Percentiles rank a stretch among this genome's conserved stretches.
phyloP scores from a whole-genome alignment of 169 alveolate genomes.

The Ichthyophthirius multifiliis region DNA sequence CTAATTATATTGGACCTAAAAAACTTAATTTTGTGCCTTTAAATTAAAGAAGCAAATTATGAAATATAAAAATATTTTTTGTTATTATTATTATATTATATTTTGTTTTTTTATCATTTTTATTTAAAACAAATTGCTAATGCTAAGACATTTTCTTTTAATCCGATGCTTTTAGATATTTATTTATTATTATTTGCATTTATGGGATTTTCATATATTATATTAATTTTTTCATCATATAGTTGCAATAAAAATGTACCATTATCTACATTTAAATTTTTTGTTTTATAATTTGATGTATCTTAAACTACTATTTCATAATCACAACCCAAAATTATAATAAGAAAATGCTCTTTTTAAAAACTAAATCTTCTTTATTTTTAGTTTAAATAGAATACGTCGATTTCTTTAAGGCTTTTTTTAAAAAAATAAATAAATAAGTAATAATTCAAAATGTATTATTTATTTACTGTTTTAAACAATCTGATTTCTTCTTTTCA shows the following conservation, averaged over 20 bases:
- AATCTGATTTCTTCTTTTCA: neutral
- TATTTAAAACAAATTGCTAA: too few relatives aligned
- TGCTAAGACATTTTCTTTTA: too few relatives aligned
- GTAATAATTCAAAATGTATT: neutral
- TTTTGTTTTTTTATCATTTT: too few relatives aligned
- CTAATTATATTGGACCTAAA: constrained; percentile 68
- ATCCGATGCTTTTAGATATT: too few relatives aligned
- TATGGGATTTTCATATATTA: neutral
- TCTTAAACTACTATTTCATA: neutral
- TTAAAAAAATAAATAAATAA: neutral
- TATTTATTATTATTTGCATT: too few relatives aligned
- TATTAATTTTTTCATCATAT: neutral
- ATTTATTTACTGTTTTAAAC: neutral
- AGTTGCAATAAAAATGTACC: neutral
- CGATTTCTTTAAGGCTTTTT: neutral
- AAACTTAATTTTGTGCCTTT: constrained; percentile 15
- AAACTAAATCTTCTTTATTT: neutral
- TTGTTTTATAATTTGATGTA: neutral
- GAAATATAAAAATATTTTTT: too few relatives aligned
- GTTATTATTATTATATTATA: too few relatives aligned
- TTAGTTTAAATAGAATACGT: neutral
- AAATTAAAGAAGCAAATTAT: neutral
- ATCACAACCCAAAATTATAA: neutral
- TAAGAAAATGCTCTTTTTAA: neutral
- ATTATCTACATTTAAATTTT: neutral